Base-by-base conservation (phyloP, 805 yeast genomes). In the Wickerhamiella cacticola region DNA sequence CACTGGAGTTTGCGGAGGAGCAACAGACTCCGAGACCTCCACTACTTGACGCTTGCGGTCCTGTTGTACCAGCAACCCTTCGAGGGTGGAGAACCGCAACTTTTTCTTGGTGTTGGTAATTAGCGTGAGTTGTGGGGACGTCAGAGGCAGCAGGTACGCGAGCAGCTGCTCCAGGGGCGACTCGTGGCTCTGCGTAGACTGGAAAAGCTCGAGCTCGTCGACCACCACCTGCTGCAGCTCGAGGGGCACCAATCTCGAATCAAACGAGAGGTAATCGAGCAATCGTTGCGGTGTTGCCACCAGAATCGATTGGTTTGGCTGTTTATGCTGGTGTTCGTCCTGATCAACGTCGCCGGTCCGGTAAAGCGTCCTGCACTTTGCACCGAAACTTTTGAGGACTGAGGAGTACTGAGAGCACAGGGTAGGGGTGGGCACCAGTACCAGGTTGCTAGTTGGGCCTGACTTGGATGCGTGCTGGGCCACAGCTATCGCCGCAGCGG, bases 281-380 rank as follows among this genome's bases (percentile, higher is more conserved):
- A 75, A 53, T 41, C 79, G 57, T 6, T 73, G 71, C 0, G 80
- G 80, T 0, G 80, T 75, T 2, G 75, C 76, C n/a, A 75, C 65
- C 23, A 75, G 54, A n/a, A 75, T 69, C 1, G 75, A 69, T n/a
- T 18, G 10, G 16, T 31, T n/a, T 4, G 36, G 36, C 3, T 18
- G 3, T 10, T 40, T 40, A 5, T 50, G 22, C 48, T 66, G 69
- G 18, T 29, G 35, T 22, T 49, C 55, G 25, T 57, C 59, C 3
- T 22, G 50, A 2, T 48, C 57, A 25, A n/a, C 47, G 3, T 50
- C 45, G 18, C 56, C 56, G 1, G 59, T 54, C 16, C 69, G 54
- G 41, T 56, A 62, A 3, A 64, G 50, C 29, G 29, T 47, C 33
- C 25, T 55, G 46, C 33, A 21, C 33, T 23, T 5, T n/a, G 31